A percentile compares a stretch with the other conserved stretches of the same genome.
These are phyloP conservation scores for Phytophthora citricola DNA, from an alignment of 352 stramenopile genomes.

Conservation along the genomic window DNA sequence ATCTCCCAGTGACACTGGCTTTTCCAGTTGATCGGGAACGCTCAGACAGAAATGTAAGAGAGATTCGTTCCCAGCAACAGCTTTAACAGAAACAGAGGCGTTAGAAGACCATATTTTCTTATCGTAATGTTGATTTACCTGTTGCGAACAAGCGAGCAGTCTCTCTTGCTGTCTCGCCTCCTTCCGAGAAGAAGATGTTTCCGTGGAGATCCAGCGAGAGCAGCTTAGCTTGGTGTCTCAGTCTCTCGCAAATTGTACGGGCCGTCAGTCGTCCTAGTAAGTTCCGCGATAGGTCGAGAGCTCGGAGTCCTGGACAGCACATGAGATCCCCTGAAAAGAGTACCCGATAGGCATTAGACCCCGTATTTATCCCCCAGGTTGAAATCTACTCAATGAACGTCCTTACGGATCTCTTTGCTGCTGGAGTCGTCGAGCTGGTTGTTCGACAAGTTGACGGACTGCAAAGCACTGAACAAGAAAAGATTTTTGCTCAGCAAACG, in stretches of 20 bases:
- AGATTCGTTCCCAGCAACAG: conserved; percentile 24
- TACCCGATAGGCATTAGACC: not conserved
- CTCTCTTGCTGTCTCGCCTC: conserved; percentile 34
- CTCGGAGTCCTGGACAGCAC: conserved; percentile 32
- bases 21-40: conserved; percentile 8
- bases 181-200: conserved; percentile 47
- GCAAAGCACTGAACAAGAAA: conserved; percentile 32
- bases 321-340: conserved; percentile 34
- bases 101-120: not conserved
- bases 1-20: not conserved
- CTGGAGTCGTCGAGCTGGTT: conserved; percentile 48
- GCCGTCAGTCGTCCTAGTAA: conserved; percentile 38
- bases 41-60: conserved; percentile 30
- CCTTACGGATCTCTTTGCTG: conserved; percentile 40
- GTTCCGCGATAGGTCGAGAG: conserved; percentile 48
- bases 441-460: conserved; percentile 40
- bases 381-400: not conserved
- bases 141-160: conserved; percentile 30
- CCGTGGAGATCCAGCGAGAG: conserved; percentile 41
- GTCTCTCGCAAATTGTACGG: conserved; percentile 36
- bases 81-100: conserved; percentile 1
- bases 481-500: conserved; percentile 31
- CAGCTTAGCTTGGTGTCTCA: conserved; percentile 38
- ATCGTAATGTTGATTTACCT: conserved; percentile 8
- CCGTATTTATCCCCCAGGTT: no score